Percentiles rank a stretch among this genome's conserved stretches.
Evolutionary conservation across 2,329 filamentous ascomycete species (phyloP).

Genomic region (Aspergillus aculeatus): DNA sequence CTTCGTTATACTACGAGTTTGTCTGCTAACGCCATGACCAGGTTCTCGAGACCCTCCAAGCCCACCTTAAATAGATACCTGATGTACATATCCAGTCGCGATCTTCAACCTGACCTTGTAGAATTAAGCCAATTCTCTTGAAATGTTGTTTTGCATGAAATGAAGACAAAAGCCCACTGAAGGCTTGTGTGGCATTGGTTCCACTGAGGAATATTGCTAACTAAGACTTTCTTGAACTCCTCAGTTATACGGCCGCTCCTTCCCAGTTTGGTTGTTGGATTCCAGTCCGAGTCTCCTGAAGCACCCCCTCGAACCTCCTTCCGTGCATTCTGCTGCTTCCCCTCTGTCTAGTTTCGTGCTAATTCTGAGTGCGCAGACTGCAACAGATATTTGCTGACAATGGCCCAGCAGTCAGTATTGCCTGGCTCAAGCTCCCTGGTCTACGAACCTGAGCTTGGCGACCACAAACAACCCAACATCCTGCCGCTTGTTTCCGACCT

Average conservation of each 20-base stretch:
- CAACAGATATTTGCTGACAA: not conserved
- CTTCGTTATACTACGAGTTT: not conserved
- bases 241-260: constrained; percentile 3
- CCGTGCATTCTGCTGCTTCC: not conserved
- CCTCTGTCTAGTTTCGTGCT: not conserved
- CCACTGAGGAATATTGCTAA: not conserved
- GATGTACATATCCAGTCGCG: constrained; percentile 42
- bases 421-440: not conserved
- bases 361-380: not conserved
- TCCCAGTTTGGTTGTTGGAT: not conserved
- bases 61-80: constrained; percentile 48
- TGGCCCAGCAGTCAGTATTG: not conserved
- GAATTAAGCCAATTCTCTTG: constrained; percentile 41
- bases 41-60: constrained; percentile 52
- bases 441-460: not conserved
- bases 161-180: not conserved
- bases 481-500: not conserved
- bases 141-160: constrained; percentile 9
- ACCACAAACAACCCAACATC: not conserved
- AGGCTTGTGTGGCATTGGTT: not conserved
- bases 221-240: not conserved
- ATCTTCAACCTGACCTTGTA: constrained; percentile 36
- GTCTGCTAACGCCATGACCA: constrained; percentile 25
- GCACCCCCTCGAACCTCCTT: not conserved
- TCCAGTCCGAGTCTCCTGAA: too few species aligned